phyloP scores from a whole-genome alignment of 192 early-diverging fungal genomes.

The Dimargaris xerosporica region DNA sequence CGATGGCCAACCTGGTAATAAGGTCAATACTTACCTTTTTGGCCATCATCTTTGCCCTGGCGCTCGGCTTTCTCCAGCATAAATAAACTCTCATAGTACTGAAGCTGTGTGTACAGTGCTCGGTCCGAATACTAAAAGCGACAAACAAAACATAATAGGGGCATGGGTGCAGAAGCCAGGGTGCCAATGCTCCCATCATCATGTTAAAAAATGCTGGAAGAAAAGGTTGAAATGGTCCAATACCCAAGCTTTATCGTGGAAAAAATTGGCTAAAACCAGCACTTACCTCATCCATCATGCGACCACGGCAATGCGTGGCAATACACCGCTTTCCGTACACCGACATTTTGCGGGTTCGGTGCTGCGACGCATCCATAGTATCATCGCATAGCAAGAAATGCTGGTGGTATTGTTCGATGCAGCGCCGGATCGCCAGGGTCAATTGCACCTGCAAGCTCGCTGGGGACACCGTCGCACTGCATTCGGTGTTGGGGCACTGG shows the following conservation, averaged over 20 bases:
- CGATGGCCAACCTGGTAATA: too few relatives aligned
- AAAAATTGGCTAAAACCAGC: not conserved
- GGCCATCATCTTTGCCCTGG: not conserved
- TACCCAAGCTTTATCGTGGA: too few relatives aligned
- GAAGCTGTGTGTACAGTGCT: slow-evolving; percentile 64
- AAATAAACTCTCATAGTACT: slow-evolving; percentile 60
- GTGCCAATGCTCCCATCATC: too few relatives aligned
- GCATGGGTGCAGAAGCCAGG: too few relatives aligned
- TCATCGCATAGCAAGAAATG: slow-evolving; percentile 70
- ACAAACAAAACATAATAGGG: too few relatives aligned
- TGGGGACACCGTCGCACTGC: slow-evolving; percentile 24
- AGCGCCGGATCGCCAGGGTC: slow-evolving; percentile 37
- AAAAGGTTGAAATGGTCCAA: too few relatives aligned
- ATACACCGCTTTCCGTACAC: slow-evolving; percentile 59
- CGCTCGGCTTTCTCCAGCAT: slow-evolving; percentile 28
- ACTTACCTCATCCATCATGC: slow-evolving; percentile 43
- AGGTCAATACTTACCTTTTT: slow-evolving; percentile 9
- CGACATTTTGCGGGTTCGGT: slow-evolving; percentile 41
- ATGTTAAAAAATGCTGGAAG: too few relatives aligned
- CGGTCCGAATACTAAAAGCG: slow-evolving; percentile 50
- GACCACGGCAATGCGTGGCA: slow-evolving; percentile 47
- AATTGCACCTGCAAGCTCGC: slow-evolving; percentile 48
- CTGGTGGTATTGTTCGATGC: slow-evolving; percentile 60
- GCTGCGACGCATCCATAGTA: slow-evolving; percentile 37
- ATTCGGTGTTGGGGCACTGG: slow-evolving; percentile 34